phyloP scores from a whole-genome alignment of 2,329 filamentous ascomycete genomes.

The Thermochaetoides dissita region DNA sequence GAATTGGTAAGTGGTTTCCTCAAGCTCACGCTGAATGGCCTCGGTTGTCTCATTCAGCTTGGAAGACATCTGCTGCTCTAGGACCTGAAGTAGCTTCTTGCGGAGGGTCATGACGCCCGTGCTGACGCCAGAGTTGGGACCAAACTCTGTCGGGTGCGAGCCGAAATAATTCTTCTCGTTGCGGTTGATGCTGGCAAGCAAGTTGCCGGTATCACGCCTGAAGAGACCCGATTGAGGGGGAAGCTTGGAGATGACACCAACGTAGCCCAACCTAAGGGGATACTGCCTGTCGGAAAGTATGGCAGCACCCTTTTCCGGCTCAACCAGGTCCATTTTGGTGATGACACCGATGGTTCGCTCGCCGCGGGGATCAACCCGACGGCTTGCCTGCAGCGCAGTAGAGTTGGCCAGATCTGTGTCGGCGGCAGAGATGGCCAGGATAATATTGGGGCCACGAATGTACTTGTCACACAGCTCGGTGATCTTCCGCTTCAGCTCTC shows the following conservation, averaged over 20 bases:
- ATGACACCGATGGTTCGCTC: conserved; percentile 97
- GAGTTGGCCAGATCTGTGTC: conserved; percentile 97
- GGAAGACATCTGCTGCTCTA: conserved; percentile 93
- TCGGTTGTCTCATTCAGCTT: conserved; percentile 81
- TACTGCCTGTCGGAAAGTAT: conserved; percentile 87
- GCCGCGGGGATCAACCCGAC: conserved; percentile 82
- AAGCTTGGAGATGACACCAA: conserved; percentile 80
- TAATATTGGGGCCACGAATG: conserved; percentile 89
- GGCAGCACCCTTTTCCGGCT: conserved; percentile 59
- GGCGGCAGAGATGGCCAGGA: conserved; percentile 90
- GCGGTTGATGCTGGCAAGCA: conserved; percentile 67
- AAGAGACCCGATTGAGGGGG: conserved; percentile 62
- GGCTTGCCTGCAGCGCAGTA: conserved; percentile 75
- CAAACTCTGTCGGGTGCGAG: conserved; percentile 68
- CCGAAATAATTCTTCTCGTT: conserved; percentile 84
- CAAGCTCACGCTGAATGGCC: conserved; percentile 84
- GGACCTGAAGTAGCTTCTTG: conserved; percentile 91
- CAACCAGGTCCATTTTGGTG: conserved; percentile 97
- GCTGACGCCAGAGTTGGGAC: conserved; percentile 53
- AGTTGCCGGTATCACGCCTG: conserved; percentile 65
- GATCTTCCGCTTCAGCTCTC: conserved; percentile 89
- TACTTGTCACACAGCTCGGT: conserved; percentile 95
- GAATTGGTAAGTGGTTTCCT: conserved; percentile 95
- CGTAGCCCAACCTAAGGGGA: conserved; percentile 85
- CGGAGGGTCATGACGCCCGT: conserved; percentile 78